Base-by-base conservation (phyloP, 306 rosid genomes). In the Fragaria iinumae region DNA sequence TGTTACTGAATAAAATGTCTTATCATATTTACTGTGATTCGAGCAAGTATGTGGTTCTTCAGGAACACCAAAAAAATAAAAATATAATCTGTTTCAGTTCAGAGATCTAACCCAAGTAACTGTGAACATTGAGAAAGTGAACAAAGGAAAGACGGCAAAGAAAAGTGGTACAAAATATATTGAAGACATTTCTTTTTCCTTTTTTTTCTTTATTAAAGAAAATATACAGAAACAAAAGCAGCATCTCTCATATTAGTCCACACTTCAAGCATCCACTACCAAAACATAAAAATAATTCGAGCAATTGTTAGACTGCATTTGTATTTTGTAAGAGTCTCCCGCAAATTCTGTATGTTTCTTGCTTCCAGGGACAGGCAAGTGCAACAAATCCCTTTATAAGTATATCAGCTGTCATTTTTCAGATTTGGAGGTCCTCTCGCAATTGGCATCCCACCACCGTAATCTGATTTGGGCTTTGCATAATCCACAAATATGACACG, bases 381-480 rank as follows among this genome's bases (percentile, higher is more conserved):
- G 71, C 64, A 21, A 2, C 60, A 0, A 49, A 52, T 20, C 9
- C 13, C 6, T 52, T 18, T 16, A 3, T 20, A 62, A 44, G 67
- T 47, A 48, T 3, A 52, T 83, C 81, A 75, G 39, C 72, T 21
- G 17, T 86, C 77, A 25, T 75, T 63, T 69, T 43, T 69, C 11
- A 75, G 73, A 55, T 89, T 86, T 48, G 93, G 97, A 63, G 98
- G 98, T 82, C 97, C 98, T 84, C 95, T 89, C 1, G 98, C 98
- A 84, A 91, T 85, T 41, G 95, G 95, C 82, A 87, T 69, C 73
- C 77, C 89, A 32, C 79, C 80, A 56, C 86, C 76, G 12, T 18
- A 69, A 67, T 64, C 64, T 48, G 76, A 16, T 76, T 67, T 80
- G 34, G 91, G 97, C 84, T 90, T 94, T 38, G 96, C 97, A 74